A percentile compares a stretch with the other conserved stretches of the same genome.
These are phyloP conservation scores for Boeremia lycopersici DNA, from an alignment of 2,329 filamentous ascomycete species.

Conservation along the genomic window DNA sequence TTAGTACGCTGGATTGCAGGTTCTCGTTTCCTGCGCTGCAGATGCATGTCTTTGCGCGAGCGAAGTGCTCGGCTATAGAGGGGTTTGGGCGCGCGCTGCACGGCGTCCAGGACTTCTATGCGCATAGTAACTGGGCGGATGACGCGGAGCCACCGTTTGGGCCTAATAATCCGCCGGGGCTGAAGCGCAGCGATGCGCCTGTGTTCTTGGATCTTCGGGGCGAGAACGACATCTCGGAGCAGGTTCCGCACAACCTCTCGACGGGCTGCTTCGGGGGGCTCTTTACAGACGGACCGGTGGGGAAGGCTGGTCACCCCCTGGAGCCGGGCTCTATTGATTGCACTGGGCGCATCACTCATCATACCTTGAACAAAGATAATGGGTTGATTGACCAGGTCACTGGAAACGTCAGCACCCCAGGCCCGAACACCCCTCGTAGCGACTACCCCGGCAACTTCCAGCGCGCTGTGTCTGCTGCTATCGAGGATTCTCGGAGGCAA, in stretches of 20 bases:
- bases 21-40: constrained; percentile 31
- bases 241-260: constrained; percentile 28
- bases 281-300: constrained; percentile 30
- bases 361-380: constrained; percentile 36
- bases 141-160: constrained; percentile 25
- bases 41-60: constrained; percentile 24
- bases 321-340: constrained; percentile 34
- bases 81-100: constrained; percentile 28
- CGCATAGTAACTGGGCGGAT: constrained; percentile 31
- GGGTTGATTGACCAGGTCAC: constrained; percentile 27
- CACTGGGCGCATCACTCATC: constrained; percentile 31
- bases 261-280: constrained; percentile 34
- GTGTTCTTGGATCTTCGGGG: constrained; percentile 31
- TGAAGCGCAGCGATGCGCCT: constrained; percentile 21
- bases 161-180: constrained; percentile 28
- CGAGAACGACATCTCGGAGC: constrained; percentile 29
- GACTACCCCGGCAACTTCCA: constrained; percentile 30
- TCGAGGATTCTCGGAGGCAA: constrained; percentile 26
- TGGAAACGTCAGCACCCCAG: constrained; percentile 23
- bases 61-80: constrained; percentile 28
- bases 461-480: constrained; percentile 27
- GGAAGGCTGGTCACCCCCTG: constrained; percentile 30
- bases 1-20: constrained; percentile 23
- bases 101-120: constrained; percentile 29
- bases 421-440: constrained; percentile 31